phyloP scores from a whole-genome alignment of 2,329 filamentous ascomycete genomes.

The Botrytis deweyae region DNA sequence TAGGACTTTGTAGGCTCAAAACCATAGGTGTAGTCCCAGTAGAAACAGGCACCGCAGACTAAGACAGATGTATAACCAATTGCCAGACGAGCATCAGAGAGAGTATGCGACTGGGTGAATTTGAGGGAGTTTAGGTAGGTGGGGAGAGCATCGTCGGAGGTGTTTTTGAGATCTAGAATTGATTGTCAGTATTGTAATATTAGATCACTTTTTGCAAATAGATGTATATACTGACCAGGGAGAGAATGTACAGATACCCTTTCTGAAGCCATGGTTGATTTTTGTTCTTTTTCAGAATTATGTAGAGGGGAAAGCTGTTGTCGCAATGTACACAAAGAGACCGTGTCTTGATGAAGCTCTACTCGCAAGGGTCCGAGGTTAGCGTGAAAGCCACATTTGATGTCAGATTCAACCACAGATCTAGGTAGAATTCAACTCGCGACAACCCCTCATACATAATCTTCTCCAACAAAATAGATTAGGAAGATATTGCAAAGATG shows the following conservation, averaged over 20 bases:
- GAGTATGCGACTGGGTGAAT: constrained; percentile 78
- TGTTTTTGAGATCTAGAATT: constrained; percentile 84
- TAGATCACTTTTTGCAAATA: not conserved
- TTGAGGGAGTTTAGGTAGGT: constrained; percentile 89
- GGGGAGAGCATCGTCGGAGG: constrained; percentile 88
- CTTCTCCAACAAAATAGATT: not conserved
- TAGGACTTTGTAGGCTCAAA: constrained; percentile 83
- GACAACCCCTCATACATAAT: constrained; percentile 18
- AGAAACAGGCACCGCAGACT: constrained; percentile 80
- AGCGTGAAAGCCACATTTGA: constrained; percentile 36
- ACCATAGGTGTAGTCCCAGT: constrained; percentile 86
- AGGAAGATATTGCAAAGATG: constrained; percentile 55
- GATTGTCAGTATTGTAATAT: constrained; percentile 1
- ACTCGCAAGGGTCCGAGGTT: constrained; percentile 24
- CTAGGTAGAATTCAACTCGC: constrained; percentile 8
- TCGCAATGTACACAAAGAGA: constrained; percentile 25
- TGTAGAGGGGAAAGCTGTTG: constrained; percentile 17
- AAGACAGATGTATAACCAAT: constrained; percentile 81
- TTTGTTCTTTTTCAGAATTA: constrained; percentile 14
- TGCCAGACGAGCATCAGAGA: constrained; percentile 77
- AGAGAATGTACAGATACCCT: constrained; percentile 23
- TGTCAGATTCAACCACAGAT: constrained; percentile 24
- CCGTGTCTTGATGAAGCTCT: constrained; percentile 38
- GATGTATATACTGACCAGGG: constrained; percentile 26
- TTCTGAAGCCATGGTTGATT: constrained; percentile 20